Evolutionary conservation across 306 rosid species (phyloP).

Genomic region (Lathyrus sativus): DNA sequence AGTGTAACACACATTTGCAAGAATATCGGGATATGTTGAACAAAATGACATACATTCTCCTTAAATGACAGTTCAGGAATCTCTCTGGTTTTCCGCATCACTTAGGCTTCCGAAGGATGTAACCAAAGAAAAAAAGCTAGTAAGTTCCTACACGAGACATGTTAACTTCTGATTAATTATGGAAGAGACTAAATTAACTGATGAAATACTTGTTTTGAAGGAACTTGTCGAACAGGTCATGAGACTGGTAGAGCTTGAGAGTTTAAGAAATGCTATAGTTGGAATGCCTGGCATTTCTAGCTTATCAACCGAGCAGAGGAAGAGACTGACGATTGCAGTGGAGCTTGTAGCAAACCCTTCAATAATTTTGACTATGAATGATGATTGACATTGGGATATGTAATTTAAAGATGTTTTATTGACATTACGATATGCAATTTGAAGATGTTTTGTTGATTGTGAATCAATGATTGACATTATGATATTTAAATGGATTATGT

Average conservation of each 20-base stretch:
- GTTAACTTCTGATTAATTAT: too few species aligned
- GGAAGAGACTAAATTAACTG: background rate
- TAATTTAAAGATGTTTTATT: too few species aligned
- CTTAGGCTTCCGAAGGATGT: background rate
- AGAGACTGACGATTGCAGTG: constrained; percentile 9
- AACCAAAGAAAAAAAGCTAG: background rate
- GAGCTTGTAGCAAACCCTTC: constrained; percentile 20
- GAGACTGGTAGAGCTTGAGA: background rate
- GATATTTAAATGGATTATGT: too few species aligned
- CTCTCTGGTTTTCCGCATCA: constrained; percentile 9
- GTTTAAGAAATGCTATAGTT: constrained; percentile 7
- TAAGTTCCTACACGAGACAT: too few species aligned
- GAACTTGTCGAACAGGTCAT: constrained; percentile 14
- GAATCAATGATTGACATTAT: too few species aligned
- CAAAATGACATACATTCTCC: constrained; percentile 24
- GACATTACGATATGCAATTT: too few species aligned
- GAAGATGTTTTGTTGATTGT: too few species aligned
- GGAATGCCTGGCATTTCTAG: constrained; percentile 5
- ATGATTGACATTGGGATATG: too few species aligned
- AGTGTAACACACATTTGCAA: background rate
- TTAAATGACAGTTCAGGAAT: constrained; percentile 10
- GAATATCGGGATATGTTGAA: background rate
- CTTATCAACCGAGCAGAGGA: constrained; percentile 8
- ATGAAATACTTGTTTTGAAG: background rate
- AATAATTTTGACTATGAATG: too few species aligned